A percentile compares a stretch with the other conserved stretches of the same genome.
phyloP scores from a whole-genome alignment of 805 yeast genomes.

The Metschnikowia sp. region DNA sequence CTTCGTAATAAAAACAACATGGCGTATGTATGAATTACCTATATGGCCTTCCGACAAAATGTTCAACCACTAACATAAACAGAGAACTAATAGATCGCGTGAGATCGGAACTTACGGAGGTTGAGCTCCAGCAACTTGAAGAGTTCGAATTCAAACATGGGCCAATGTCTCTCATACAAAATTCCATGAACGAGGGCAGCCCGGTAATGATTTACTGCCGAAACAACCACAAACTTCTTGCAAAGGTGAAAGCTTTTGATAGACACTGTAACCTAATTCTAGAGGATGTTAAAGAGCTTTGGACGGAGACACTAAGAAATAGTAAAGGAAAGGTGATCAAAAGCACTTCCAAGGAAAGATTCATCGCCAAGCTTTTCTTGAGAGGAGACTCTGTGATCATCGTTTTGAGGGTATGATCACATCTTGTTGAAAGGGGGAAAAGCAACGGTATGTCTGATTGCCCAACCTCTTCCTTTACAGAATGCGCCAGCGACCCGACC shows the following conservation, averaged over 20 bases:
- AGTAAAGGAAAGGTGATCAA: slow-evolving; percentile 71
- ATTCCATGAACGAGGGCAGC: slow-evolving; percentile 68
- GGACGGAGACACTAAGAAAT: slow-evolving; percentile 62
- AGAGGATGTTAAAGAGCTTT: slow-evolving; percentile 86
- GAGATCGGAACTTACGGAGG: slow-evolving; percentile 72
- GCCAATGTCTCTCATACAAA: slow-evolving; percentile 84
- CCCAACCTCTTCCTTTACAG: no score
- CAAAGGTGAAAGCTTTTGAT: slow-evolving; percentile 90
- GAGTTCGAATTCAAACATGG: slow-evolving; percentile 89
- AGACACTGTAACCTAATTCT: slow-evolving; percentile 92
- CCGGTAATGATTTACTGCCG: slow-evolving; percentile 86
- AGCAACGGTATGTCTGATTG: no score
- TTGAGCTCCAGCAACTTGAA: slow-evolving; percentile 76
- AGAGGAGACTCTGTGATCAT: slow-evolving; percentile 96
- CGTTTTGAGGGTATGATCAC: slow-evolving; percentile 47
- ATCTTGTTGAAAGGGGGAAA: no score
- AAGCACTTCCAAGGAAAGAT: slow-evolving; percentile 62
- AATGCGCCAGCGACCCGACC: no score
- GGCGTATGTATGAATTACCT: slow-evolving; percentile 17
- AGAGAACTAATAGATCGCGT: slow-evolving; percentile 73
- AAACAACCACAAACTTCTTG: slow-evolving; percentile 88
- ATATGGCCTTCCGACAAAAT: neutral
- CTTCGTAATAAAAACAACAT: neutral
- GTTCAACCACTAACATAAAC: slow-evolving; percentile 25
- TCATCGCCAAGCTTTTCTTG: slow-evolving; percentile 82